A percentile compares a stretch with the other conserved stretches of the same genome.
Conservation (phyloP, 805 yeast genomes). For the Pichia scutulata region DNA sequence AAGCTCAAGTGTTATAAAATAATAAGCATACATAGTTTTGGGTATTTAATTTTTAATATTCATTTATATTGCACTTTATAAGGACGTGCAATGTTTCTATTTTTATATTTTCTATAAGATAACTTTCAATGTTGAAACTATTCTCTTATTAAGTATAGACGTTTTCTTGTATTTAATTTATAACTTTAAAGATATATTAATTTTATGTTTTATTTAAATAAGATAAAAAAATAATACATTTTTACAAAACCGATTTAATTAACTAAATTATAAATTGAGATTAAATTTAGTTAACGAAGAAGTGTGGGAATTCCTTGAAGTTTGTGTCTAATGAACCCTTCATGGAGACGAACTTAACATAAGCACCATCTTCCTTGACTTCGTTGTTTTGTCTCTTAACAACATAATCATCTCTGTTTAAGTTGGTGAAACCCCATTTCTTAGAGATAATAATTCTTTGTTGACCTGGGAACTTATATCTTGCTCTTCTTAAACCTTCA, state of each 20-base stretch:
- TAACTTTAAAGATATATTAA: neutral
- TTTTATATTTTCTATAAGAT: neutral
- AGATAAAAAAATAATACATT: neutral
- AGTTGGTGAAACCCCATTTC: constrained; percentile 99
- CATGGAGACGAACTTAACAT: constrained; percentile 94
- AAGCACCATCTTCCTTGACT: constrained; percentile 99
- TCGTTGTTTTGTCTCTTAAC: constrained; percentile 93
- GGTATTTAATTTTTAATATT: neutral
- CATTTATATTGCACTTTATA: neutral
- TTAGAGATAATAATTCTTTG: constrained; percentile 98
- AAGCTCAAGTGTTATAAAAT: neutral
- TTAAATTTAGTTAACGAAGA: constrained; percentile 37
- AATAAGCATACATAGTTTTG: neutral
- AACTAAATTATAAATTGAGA: constrained; percentile 1
- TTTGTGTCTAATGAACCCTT: constrained; percentile 92
- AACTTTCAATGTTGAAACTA: neutral
- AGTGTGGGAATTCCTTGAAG: constrained; percentile 92
- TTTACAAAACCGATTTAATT: constrained; percentile 4
- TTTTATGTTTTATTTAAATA: neutral
- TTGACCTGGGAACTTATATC: constrained; percentile 99
- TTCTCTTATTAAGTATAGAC: no score
- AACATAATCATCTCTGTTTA: constrained; percentile 95
- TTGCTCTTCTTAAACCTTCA: constrained; percentile 99
- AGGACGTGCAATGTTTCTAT: neutral
- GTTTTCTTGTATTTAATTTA: no score